Conservation (phyloP, 345 rosid species). For the Populus nigra region DNA sequence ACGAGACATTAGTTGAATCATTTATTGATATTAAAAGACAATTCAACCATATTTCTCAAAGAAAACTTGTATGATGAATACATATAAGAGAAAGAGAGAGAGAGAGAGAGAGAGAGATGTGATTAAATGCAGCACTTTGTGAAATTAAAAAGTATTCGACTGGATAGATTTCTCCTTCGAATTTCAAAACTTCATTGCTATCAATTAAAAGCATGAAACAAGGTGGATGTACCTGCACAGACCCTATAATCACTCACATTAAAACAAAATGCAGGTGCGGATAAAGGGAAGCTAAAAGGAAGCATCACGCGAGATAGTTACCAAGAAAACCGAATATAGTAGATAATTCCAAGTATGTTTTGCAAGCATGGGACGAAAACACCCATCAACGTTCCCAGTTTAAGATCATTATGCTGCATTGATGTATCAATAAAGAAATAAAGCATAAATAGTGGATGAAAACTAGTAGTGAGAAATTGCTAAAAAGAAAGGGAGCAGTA, state of each 20-base stretch:
- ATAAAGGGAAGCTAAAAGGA: background rate
- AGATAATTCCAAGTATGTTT: slow-evolving; percentile 96
- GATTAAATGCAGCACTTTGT: background rate
- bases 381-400: slow-evolving; percentile 98
- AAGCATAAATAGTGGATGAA: slow-evolving; percentile 17
- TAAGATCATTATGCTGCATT: slow-evolving; percentile 63
- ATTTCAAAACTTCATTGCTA: background rate
- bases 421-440: slow-evolving; percentile 19
- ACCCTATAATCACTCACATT: background rate
- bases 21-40: background rate
- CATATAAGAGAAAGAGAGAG: background rate
- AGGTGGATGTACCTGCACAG: background rate
- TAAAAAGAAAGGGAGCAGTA: background rate
- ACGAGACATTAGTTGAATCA: background rate
- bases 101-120: background rate
- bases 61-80: background rate
- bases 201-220: background rate
- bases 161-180: background rate
- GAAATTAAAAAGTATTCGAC: background rate
- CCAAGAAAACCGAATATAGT: slow-evolving; percentile 98
- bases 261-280: slow-evolving; percentile 6
- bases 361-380: slow-evolving; percentile 97
- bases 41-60: background rate
- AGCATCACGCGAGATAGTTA: slow-evolving; percentile 29
- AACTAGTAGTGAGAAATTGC: background rate